A percentile compares a stretch with the other conserved stretches of the same genome.
phyloP scores from a whole-genome alignment of 331 rosid genomes.

The Cucumis variabilis region DNA sequence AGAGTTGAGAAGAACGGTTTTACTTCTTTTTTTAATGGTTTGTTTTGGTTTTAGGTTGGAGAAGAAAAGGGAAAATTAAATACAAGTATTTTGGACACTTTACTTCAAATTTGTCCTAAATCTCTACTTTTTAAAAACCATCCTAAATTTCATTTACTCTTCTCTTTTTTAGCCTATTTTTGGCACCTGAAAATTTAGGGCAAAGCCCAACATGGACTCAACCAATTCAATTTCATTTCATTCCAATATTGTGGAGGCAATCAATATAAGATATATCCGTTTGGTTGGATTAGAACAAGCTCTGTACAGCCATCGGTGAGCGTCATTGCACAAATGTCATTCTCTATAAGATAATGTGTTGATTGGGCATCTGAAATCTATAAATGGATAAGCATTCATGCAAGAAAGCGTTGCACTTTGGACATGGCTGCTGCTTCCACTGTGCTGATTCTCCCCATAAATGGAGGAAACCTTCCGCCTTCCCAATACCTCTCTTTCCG shows the following conservation, averaged over 20 bases:
- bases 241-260: not conserved
- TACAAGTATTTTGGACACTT: too few relatives aligned
- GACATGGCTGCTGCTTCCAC: conserved; percentile 34
- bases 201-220: too few relatives aligned
- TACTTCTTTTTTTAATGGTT: too few relatives aligned
- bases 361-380: not conserved
- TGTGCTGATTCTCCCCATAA: conserved; percentile 22
- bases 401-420: not conserved
- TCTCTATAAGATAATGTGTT: not conserved
- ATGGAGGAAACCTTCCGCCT: not conserved
- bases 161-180: too few relatives aligned
- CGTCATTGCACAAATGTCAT: not conserved
- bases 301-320: not conserved
- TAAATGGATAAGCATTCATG: conserved; percentile 15
- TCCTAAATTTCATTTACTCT: too few relatives aligned
- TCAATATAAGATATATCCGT: not conserved
- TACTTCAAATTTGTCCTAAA: too few relatives aligned
- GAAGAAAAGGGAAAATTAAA: too few relatives aligned
- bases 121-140: too few relatives aligned
- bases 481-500: conserved; percentile 23
- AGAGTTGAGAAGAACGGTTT: too few relatives aligned
- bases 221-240: not conserved
- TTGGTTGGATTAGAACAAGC: not conserved
- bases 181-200: too few relatives aligned
- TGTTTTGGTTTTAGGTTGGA: too few relatives aligned